Conservation (phyloP, 257 asterid species). For the Buddleja alternifolia region DNA sequence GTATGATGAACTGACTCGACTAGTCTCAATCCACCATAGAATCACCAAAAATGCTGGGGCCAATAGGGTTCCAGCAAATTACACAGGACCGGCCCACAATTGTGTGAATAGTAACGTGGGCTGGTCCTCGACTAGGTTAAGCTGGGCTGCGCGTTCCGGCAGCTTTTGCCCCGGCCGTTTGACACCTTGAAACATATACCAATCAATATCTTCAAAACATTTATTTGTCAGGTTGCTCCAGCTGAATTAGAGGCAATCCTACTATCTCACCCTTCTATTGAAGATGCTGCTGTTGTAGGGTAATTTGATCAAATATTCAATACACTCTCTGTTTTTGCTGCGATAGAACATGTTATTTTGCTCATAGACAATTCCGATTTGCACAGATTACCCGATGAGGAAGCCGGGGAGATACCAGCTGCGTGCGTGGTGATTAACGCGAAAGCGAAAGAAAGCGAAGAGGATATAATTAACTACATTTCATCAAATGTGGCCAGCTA, state of each 20-base stretch:
- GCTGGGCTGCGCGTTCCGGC: too few relatives aligned
- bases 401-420: conserved; percentile 83
- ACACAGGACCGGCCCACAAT: too few relatives aligned
- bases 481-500: conserved; percentile 70
- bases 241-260: conserved; percentile 98
- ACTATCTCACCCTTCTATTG: conserved; percentile 74
- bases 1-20: too few relatives aligned
- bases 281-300: conserved; percentile 97
- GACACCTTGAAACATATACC: too few relatives aligned
- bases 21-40: too few relatives aligned
- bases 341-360: too few relatives aligned
- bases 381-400: conserved; percentile 77
- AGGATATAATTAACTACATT: conserved; percentile 72
- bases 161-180: too few relatives aligned
- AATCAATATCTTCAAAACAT: too few relatives aligned
- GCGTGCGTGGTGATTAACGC: conserved; percentile 80
- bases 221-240: conserved; percentile 77
- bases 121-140: too few relatives aligned
- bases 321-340: background rate
- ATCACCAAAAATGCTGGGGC: too few relatives aligned
- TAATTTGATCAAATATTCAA: conserved; percentile 11
- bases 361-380: background rate
- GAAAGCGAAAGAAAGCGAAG: conserved; percentile 61
- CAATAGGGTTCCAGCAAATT: too few relatives aligned
- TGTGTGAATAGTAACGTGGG: too few relatives aligned